Conservation (phyloP, 192 early-diverging fungal genomes). For the Entrophospora sp. region DNA sequence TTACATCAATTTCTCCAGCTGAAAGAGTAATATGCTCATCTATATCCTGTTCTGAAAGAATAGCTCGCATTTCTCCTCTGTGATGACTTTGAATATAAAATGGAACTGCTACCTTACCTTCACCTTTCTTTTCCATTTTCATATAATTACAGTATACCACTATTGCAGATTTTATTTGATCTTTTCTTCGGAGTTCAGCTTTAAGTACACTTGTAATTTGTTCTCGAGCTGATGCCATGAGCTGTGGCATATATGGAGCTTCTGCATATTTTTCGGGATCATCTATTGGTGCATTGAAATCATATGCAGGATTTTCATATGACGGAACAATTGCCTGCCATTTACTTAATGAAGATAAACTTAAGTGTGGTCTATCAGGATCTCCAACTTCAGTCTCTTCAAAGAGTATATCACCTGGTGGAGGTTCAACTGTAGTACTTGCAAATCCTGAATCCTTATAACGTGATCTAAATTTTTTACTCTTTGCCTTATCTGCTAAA, state of each 20-base stretch:
- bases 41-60: constrained; percentile 6
- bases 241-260: not conserved
- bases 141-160: constrained; percentile 10
- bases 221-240: not conserved
- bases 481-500: no score
- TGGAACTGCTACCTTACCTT: not conserved
- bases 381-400: not conserved
- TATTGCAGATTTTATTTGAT: constrained; percentile 5
- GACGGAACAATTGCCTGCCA: not conserved
- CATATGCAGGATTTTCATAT: not conserved
- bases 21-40: not conserved
- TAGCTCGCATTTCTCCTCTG: not conserved
- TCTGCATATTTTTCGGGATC: not conserved
- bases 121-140: not conserved
- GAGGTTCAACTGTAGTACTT: no score
- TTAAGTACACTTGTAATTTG: constrained; percentile 1
- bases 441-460: no score
- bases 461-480: no score
- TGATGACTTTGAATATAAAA: not conserved
- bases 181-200: not conserved
- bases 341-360: not conserved
- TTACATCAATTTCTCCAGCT: not conserved
- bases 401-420: not conserved
- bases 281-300: not conserved
- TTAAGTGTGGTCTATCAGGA: not conserved